Evolutionary conservation across 2,329 filamentous ascomycete genomes (phyloP).

Genomic region (Mycogone perniciosa): DNA sequence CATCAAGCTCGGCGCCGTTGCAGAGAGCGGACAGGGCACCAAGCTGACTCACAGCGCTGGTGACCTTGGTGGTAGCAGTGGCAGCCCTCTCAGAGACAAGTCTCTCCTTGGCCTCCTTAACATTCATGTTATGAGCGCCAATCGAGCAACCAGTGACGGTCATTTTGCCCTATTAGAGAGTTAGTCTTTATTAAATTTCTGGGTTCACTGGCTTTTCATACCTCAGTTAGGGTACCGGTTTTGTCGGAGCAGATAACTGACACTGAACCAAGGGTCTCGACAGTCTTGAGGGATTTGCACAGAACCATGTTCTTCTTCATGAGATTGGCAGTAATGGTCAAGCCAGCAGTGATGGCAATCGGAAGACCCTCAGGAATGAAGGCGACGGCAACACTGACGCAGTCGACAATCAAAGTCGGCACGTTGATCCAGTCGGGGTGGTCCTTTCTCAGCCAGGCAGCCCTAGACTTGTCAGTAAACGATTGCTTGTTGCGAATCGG

Average conservation of each 20-base stretch:
- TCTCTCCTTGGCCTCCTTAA: slow-evolving; percentile 43
- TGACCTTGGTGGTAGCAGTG: not conserved
- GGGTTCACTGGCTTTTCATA: slow-evolving; percentile 15
- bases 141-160: slow-evolving; percentile 62
- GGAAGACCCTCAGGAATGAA: slow-evolving; percentile 66
- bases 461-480: slow-evolving; percentile 39
- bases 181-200: slow-evolving; percentile 3
- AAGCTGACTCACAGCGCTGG: slow-evolving; percentile 45
- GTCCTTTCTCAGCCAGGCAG: slow-evolving; percentile 58
- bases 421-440: slow-evolving; percentile 69
- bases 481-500: not conserved
- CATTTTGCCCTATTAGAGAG: slow-evolving; percentile 56
- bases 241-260: slow-evolving; percentile 73
- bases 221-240: slow-evolving; percentile 62
- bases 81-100: slow-evolving; percentile 22
- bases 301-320: slow-evolving; percentile 73
- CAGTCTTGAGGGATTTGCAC: slow-evolving; percentile 74
- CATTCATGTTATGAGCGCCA: slow-evolving; percentile 42
- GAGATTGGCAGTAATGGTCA: slow-evolving; percentile 70
- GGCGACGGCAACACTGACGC: slow-evolving; percentile 65
- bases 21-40: slow-evolving; percentile 59
- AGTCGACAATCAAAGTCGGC: slow-evolving; percentile 63
- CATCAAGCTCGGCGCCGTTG: slow-evolving; percentile 71
- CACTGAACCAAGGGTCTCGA: slow-evolving; percentile 67
- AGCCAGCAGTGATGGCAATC: slow-evolving; percentile 60